phyloP scores from a whole-genome alignment of 2,329 filamentous ascomycete species.

The Colletotrichum musae region DNA sequence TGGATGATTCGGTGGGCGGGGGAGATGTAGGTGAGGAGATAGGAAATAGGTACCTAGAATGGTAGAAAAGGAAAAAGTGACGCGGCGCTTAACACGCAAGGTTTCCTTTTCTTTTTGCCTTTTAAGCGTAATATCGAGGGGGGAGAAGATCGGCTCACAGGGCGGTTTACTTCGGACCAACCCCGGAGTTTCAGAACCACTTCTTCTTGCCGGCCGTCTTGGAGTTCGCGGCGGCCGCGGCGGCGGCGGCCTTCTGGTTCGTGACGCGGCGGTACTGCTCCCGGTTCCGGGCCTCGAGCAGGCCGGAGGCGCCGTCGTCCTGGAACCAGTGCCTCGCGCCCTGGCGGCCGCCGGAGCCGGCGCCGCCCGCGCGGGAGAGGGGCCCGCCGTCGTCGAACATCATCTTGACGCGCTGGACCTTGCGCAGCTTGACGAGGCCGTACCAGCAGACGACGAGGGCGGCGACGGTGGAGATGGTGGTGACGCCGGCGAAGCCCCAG shows the following conservation, averaged over 20 bases:
- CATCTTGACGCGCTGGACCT: conserved; percentile 92
- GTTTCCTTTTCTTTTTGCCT: not conserved
- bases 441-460: conserved; percentile 86
- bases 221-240: conserved; percentile 56
- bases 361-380: conserved; percentile 48
- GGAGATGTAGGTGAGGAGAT: no score
- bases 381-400: conserved; percentile 63
- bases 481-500: conserved; percentile 86
- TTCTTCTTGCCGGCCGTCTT: conserved; percentile 58
- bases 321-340: conserved; percentile 58
- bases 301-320: conserved; percentile 64
- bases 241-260: conserved; percentile 37
- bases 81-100: no score
- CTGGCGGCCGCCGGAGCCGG: conserved; percentile 26
- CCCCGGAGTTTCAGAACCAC: not conserved
- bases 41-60: no score
- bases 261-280: conserved; percentile 69
- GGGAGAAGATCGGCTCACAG: no score
- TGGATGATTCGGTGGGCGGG: not conserved
- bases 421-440: conserved; percentile 85
- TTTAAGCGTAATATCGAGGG: no score
- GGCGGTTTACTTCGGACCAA: no score
- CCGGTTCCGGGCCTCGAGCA: conserved; percentile 68
- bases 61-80: no score
- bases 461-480: conserved; percentile 77